Percentiles rank a stretch among this genome's conserved stretches.
These are phyloP conservation scores for Lactarius evosmus DNA, from an alignment of 768 basidiomycete genomes.

Conservation along the genomic window DNA sequence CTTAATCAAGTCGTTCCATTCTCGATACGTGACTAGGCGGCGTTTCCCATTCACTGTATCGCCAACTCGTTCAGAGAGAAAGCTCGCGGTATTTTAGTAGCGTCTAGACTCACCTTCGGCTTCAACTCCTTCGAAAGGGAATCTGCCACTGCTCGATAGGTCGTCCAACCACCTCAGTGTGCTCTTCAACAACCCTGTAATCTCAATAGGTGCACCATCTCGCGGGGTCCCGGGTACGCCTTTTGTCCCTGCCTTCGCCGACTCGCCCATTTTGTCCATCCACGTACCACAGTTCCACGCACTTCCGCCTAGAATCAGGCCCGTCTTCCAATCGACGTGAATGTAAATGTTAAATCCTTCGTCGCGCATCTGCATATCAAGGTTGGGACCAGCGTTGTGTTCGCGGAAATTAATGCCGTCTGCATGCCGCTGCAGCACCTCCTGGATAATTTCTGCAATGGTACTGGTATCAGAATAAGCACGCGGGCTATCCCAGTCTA, in stretches of 20 bases:
- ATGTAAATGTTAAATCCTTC: slow-evolving; percentile 93
- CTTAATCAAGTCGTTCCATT: slow-evolving; percentile 87
- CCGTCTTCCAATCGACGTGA: slow-evolving; percentile 93
- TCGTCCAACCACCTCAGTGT: slow-evolving; percentile 84
- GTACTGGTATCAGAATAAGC: slow-evolving; percentile 82
- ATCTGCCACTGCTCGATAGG: slow-evolving; percentile 59
- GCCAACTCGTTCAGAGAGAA: slow-evolving; percentile 10
- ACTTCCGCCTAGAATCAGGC: slow-evolving; percentile 86
- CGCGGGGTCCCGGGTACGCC: slow-evolving; percentile 95
- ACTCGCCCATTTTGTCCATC: slow-evolving; percentile 99
- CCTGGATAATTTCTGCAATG: slow-evolving; percentile 94
- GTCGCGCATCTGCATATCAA: slow-evolving; percentile 96
- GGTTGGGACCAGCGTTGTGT: slow-evolving; percentile 91
- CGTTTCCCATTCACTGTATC: slow-evolving; percentile 63
- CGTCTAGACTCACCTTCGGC: slow-evolving; percentile 57
- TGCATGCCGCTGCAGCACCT: slow-evolving; percentile 92
- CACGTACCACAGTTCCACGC: slow-evolving; percentile 86
- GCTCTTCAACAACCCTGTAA: slow-evolving; percentile 90
- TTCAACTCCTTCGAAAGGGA: slow-evolving; percentile 89
- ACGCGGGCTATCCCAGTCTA: slow-evolving; percentile 79
- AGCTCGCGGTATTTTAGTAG: neutral
- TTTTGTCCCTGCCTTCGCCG: slow-evolving; percentile 85
- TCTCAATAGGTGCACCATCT: slow-evolving; percentile 95
- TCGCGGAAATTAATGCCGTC: slow-evolving; percentile 92
- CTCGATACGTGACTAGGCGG: slow-evolving; percentile 76